phyloP scores from a whole-genome alignment of 192 early-diverging fungal genomes.

The Borealophlyctis nickersoniae region DNA sequence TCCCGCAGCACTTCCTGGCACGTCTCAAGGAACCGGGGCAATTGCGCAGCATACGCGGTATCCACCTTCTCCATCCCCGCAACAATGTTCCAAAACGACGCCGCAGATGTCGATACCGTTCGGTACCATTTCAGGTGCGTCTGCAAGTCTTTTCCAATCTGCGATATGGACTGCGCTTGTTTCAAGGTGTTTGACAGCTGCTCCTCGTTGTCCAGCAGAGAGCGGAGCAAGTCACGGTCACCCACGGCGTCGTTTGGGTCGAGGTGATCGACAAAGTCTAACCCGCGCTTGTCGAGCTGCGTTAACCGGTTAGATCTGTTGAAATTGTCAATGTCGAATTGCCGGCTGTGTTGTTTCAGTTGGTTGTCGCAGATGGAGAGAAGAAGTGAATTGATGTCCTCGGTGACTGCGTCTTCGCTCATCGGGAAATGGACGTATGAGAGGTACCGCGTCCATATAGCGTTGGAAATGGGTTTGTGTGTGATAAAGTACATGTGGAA shows the following conservation, averaged over 20 bases:
- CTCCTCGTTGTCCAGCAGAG: slow-evolving; percentile 22
- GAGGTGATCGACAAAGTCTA: neutral
- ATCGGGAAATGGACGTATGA: neutral
- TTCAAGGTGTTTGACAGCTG: neutral
- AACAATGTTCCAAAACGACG: slow-evolving; percentile 1
- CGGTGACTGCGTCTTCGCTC: slow-evolving; percentile 4
- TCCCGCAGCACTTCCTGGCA: neutral
- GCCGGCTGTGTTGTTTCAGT: slow-evolving; percentile 1
- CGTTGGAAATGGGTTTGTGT: neutral
- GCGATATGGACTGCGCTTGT: neutral
- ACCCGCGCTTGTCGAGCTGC: slow-evolving; percentile 4
- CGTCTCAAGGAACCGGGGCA: slow-evolving; percentile 15
- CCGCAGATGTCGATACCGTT: slow-evolving; percentile 6
- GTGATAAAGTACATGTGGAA: neutral
- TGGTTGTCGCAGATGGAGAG: neutral
- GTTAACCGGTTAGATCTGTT: neutral
- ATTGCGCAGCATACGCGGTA: neutral
- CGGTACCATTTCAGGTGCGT: slow-evolving; percentile 15
- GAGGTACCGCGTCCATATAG: neutral
- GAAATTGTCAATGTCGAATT: slow-evolving; percentile 16
- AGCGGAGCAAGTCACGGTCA: slow-evolving; percentile 18
- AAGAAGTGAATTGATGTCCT: too few relatives aligned
- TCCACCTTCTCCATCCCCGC: neutral
- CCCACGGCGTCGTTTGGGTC: neutral
- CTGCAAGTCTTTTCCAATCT: slow-evolving; percentile 2